Percentiles rank a stretch among this genome's conserved stretches.
phyloP scores from a whole-genome alignment of 2,329 filamentous ascomycete species.

The Lecanicillium sp. region DNA sequence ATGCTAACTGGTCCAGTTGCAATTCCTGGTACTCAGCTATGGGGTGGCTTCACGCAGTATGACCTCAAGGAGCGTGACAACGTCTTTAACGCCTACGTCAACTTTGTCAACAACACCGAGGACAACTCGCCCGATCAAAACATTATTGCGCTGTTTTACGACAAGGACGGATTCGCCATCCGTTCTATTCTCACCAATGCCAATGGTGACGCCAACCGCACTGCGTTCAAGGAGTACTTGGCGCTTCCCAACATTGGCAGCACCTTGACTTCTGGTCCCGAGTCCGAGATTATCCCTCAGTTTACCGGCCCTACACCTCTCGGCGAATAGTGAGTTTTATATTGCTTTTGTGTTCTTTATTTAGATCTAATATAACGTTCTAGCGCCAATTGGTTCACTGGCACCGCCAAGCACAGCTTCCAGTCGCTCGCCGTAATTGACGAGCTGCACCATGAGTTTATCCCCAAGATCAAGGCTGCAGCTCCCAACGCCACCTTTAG shows the following conservation, averaged over 20 bases:
- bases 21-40: conserved; percentile 22
- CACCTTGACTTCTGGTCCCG: conserved; percentile 20
- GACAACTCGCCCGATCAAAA: conserved; percentile 24
- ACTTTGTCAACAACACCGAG: conserved; percentile 24
- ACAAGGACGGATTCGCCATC: conserved; percentile 15
- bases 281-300: conserved; percentile 24
- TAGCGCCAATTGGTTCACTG: conserved; percentile 28
- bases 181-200: conserved; percentile 24
- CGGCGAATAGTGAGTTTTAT: conserved; percentile 20
- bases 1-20: conserved; percentile 11
- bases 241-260: conserved; percentile 19
- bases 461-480: conserved; percentile 22
- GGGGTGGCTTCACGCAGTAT: conserved; percentile 25
- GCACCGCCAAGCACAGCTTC: conserved; percentile 23
- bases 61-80: conserved; percentile 19
- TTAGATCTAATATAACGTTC: not conserved
- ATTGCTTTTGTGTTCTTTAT: not conserved
- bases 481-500: conserved; percentile 22
- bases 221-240: conserved; percentile 22
- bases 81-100: conserved; percentile 23
- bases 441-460: conserved; percentile 23
- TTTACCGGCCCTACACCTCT: conserved; percentile 28
- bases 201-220: conserved; percentile 18
- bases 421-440: conserved; percentile 27
- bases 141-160: conserved; percentile 22